A percentile compares a stretch with the other conserved stretches of the same genome.
phyloP scores from a whole-genome alignment of 2,329 filamentous ascomycete genomes.

The Neurospora sp. region DNA sequence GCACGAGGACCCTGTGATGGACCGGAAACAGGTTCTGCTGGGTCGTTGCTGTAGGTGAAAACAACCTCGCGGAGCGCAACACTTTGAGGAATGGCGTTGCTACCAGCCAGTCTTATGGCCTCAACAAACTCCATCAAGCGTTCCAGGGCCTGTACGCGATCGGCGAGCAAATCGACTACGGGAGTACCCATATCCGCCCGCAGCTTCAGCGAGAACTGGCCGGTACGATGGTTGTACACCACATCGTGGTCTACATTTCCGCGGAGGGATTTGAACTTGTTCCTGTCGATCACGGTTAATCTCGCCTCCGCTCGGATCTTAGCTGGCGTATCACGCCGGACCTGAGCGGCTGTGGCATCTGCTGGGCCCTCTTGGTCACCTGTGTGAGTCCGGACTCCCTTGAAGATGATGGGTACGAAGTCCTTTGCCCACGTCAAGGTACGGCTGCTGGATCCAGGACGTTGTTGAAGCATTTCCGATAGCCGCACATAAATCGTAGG shows the following conservation, averaged over 20 bases:
- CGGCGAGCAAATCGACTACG: conserved; percentile 47
- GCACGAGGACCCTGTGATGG: conserved; percentile 17
- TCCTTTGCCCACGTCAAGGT: conserved; percentile 44
- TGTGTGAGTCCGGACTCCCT: conserved; percentile 27
- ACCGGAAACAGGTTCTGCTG: background rate
- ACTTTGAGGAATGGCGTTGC: conserved; percentile 46
- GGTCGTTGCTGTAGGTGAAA: conserved; percentile 51
- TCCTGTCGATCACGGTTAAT: conserved; percentile 43
- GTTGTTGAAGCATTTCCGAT: conserved; percentile 28
- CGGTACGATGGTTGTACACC: conserved; percentile 47
- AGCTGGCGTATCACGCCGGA: conserved; percentile 19
- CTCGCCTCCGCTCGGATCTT: conserved; percentile 40
- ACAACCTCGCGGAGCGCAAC: conserved; percentile 53
- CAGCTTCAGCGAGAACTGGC: conserved; percentile 54
- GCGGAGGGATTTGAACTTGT: conserved; percentile 45
- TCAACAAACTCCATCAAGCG: conserved; percentile 61
- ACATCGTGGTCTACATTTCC: conserved; percentile 51
- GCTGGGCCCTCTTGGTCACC: background rate
- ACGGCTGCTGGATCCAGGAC: conserved; percentile 19
- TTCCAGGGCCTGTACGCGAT: conserved; percentile 56
- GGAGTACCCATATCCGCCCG: conserved; percentile 48
- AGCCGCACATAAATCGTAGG: conserved; percentile 41
- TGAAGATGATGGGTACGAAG: conserved; percentile 48
- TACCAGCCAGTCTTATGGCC: conserved; percentile 48
- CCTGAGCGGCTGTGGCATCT: background rate